phyloP scores from a whole-genome alignment of 1,139 yeast genomes.

The Kurtzmaniella quercitrusa region DNA sequence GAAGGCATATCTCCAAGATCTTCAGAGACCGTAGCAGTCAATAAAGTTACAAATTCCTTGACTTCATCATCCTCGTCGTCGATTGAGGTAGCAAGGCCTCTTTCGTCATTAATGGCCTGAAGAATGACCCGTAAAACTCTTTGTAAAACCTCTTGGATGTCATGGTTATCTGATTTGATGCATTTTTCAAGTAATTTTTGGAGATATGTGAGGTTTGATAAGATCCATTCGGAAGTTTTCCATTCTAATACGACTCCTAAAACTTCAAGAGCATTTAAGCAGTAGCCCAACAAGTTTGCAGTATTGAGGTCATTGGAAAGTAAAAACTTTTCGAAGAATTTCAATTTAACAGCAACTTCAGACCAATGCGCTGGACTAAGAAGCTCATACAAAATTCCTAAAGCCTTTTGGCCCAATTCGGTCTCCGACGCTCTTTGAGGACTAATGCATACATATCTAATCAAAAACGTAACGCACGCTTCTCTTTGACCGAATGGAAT shows the following conservation, averaged over 20 bases:
- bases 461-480: slow-evolving; percentile 86
- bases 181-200: slow-evolving; percentile 79
- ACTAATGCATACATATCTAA: slow-evolving; percentile 82
- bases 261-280: slow-evolving; percentile 88
- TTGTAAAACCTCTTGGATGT: slow-evolving; percentile 77
- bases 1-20: slow-evolving; percentile 81
- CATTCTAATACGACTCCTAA: slow-evolving; percentile 80
- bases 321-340: slow-evolving; percentile 82
- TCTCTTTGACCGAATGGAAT: slow-evolving; percentile 83
- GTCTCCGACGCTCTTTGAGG: slow-evolving; percentile 83
- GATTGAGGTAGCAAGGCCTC: slow-evolving; percentile 7
- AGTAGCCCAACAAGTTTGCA: slow-evolving; percentile 59
- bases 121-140: slow-evolving; percentile 66
- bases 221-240: slow-evolving; percentile 73
- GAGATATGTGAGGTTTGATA: slow-evolving; percentile 61
- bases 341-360: slow-evolving; percentile 77
- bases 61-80: slow-evolving; percentile 57
- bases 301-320: slow-evolving; percentile 73
- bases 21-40: slow-evolving; percentile 72
- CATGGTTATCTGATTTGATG: slow-evolving; percentile 77
- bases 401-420: slow-evolving; percentile 76
- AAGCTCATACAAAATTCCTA: slow-evolving; percentile 69
- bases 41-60: slow-evolving; percentile 55
- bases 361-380: slow-evolving; percentile 77
- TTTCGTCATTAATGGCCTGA: slow-evolving; percentile 54